Evolutionary conservation across 2,329 filamentous ascomycete species (phyloP), one percentile per base, ranked within the genome.

Genomic region (Trichophyton benhamiae): DNA sequence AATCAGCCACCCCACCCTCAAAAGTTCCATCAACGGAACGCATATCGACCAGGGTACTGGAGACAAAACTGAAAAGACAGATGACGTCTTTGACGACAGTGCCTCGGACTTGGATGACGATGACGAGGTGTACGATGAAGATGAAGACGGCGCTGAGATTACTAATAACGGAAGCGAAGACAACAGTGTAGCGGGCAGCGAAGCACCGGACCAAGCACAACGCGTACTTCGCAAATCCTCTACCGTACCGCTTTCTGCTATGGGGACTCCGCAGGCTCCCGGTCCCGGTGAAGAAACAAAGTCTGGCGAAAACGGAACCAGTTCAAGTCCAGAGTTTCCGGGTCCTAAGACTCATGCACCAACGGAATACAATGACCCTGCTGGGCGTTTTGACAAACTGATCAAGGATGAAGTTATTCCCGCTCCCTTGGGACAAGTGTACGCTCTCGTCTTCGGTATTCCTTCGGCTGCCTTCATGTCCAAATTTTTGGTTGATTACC

Each of bases 341-440:
- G 94, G 94, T 0, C 88, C 91, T n/a, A 75, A 83, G 3, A 83
- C 86, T 0, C 94, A 99, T 74, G 80, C 82, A 0, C 84, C 91
- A 0, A 97, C 94, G 0, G 88, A 95, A 49, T 99, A 91, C 70
- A 85, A 84, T 2, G 94, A 99, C 68, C 74, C 79, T 3, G 83
- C 83, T 41, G 82, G 83, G 8, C 94, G 96, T 72, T 96, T 90
- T 69, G 89, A 96, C 64, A 91, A 87, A 70, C 75, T 88, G 1
- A 78, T 96, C 46, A 91, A 87, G 55, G 92, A 99, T 72, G 92
- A 96, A 49, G 78, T 87, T 3, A 87, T 99, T 58, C 82, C 87
- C 0, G 94, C 92, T 1, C 94, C 94, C 0, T 77, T 99, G 0
- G 94, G 94, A 60, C 95, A 96, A 71, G 85, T 97, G 33, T 99